phyloP scores from a whole-genome alignment of 192 early-diverging fungal genomes.

The Obelidium mucronatum region DNA sequence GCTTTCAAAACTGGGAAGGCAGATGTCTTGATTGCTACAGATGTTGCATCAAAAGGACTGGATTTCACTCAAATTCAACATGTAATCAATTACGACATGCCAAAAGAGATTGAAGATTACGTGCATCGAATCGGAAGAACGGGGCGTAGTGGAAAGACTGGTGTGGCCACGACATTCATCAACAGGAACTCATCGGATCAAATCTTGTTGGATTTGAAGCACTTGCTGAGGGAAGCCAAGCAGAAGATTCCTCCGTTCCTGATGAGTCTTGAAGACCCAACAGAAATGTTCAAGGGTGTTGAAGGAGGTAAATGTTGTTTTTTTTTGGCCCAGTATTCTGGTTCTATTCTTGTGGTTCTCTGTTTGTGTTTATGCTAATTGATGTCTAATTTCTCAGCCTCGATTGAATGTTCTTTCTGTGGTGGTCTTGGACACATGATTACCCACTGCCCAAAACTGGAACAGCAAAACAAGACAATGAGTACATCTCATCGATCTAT shows the following conservation, averaged over 20 bases:
- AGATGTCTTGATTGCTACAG: slow-evolving; percentile 96
- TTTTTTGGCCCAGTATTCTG: slow-evolving; percentile 17
- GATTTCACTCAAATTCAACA: slow-evolving; percentile 97
- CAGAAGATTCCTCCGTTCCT: slow-evolving; percentile 91
- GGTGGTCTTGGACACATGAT: slow-evolving; percentile 95
- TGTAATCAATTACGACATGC: slow-evolving; percentile 99
- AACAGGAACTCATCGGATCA: slow-evolving; percentile 90
- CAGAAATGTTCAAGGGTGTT: slow-evolving; percentile 81
- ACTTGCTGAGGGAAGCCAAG: slow-evolving; percentile 89
- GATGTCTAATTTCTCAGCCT: too few relatives aligned
- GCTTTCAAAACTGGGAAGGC: slow-evolving; percentile 90
- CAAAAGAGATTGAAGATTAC: slow-evolving; percentile 99
- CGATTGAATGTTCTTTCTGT: slow-evolving; percentile 86
- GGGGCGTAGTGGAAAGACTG: slow-evolving; percentile 95
- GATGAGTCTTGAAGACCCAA: slow-evolving; percentile 86
- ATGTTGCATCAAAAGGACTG: slow-evolving; percentile 95
- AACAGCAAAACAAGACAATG: slow-evolving; percentile 49
- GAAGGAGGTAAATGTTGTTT: slow-evolving; percentile 33
- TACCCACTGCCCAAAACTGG: slow-evolving; percentile 75
- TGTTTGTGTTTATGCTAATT: slow-evolving; percentile 39
- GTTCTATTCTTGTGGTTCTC: slow-evolving; percentile 10
- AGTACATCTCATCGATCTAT: slow-evolving; percentile 28
- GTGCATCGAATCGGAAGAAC: slow-evolving; percentile 87
- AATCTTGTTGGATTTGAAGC: slow-evolving; percentile 94
- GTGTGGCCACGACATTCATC: slow-evolving; percentile 97